Evolutionary conservation across 202 grass and related monocot species (phyloP), one percentile per base, ranked within the genome.

Genomic region (Digitaria exilis): DNA sequence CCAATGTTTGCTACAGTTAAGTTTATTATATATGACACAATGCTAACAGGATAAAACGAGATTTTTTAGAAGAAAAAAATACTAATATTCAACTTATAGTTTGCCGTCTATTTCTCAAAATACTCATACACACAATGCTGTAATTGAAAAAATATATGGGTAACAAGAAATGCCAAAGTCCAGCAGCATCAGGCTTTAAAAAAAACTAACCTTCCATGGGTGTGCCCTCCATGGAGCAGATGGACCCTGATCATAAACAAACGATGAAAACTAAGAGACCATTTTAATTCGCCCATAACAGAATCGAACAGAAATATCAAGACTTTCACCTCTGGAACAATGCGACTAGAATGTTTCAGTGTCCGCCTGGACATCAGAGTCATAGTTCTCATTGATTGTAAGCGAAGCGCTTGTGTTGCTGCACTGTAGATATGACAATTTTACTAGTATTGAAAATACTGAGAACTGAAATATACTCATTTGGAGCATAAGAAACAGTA

Each of bases 311-410:
- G 35, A 73, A 12, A 57, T 26, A 24, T 14, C 35, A 60, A 5
- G 1, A 7, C 21, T 41, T 34, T 91, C 46, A 98, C 96, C 92
- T 98, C 96, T 75, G 96, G 96, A 39, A 98, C 96, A 83, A 98
- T 90, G 56, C 85, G 82, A 66, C 73, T 98, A 67, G 95, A 98
- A 98, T 51, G 92, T 98, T 90, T 98, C 96, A 41, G 92, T 98
- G 82, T 95, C 96, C 52, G 29, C 59, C 83, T 98, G 96, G 71
- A 98, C 96, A 87, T 98, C 96, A 0, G 90, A 87, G 74, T 98
- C 96, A 43, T 98, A 98, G 57, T 98, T 98, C 78, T 93, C 96
- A 85, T 98, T 98, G 61, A 98, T 93, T 71, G 96, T 98, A 73
- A 98, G 84, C 0, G 96, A 98, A 79, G 92, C 96, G 50, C 96